phyloP scores from a whole-genome alignment of 73 alveolate species.

The Effrenium voratum region DNA sequence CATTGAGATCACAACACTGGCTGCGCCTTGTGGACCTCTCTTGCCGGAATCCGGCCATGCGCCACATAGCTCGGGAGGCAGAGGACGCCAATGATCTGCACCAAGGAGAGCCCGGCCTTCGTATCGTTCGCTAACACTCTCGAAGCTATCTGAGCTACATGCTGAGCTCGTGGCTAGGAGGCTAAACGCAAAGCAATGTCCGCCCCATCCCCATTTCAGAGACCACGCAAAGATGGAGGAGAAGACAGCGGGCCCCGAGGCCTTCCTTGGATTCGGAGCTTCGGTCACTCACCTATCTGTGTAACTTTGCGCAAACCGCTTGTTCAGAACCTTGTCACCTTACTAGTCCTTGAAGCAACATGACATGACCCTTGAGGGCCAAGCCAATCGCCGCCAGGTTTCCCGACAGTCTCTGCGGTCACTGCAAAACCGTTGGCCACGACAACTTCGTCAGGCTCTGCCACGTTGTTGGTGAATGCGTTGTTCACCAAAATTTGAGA shows the following conservation, averaged over 20 bases:
- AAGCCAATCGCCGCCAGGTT: too few species aligned
- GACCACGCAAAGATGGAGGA: not conserved
- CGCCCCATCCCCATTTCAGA: not conserved
- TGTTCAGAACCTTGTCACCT: too few species aligned
- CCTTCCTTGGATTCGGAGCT: too few species aligned
- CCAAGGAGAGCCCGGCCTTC: constrained; percentile 9
- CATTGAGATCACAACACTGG: too few species aligned
- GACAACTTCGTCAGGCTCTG: not conserved
- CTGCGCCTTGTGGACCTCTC: too few species aligned
- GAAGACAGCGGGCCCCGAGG: constrained; percentile 52
- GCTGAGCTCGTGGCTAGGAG: too few species aligned
- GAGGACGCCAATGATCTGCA: constrained; percentile 55
- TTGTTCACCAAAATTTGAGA: constrained; percentile 17
- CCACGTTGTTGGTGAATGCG: constrained; percentile 54
- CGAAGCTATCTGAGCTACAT: too few species aligned
- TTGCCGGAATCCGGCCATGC: not conserved
- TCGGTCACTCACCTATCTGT: too few species aligned
- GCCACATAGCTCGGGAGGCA: constrained; percentile 64
- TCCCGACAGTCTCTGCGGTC: constrained; percentile 54
- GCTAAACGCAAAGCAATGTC: not conserved
- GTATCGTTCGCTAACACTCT: too few species aligned
- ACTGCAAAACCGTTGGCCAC: constrained; percentile 78
- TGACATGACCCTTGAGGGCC: too few species aligned
- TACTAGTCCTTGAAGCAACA: too few species aligned
- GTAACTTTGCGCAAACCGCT: too few species aligned